phyloP scores from a whole-genome alignment of 2,329 filamentous ascomycete species.

The Pseudogymnoascus sp. region DNA sequence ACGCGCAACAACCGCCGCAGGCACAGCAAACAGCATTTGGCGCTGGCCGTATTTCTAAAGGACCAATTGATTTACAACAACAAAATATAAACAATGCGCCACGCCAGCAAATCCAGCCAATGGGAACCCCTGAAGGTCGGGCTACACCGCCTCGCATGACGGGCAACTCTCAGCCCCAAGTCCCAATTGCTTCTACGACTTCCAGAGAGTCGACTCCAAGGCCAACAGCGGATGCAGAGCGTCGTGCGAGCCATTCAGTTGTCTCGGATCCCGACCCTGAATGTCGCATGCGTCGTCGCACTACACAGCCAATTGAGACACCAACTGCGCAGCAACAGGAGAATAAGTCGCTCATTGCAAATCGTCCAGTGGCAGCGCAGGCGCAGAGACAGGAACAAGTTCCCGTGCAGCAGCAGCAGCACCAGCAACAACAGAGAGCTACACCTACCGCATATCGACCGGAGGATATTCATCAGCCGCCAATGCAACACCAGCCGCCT shows the following conservation, averaged over 20 bases:
- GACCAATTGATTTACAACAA: neutral
- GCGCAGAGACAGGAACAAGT: neutral
- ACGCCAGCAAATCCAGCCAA: constrained; percentile 1
- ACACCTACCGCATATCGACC: neutral
- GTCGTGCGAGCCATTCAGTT: neutral
- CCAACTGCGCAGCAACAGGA: neutral
- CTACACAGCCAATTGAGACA: neutral
- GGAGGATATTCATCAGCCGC: constrained; percentile 2
- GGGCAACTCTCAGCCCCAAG: neutral
- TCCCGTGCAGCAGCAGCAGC: neutral
- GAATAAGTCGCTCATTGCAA: neutral
- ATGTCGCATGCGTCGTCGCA: neutral
- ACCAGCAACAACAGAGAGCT: neutral
- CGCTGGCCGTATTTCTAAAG: neutral
- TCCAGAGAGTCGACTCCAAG: constrained; percentile 1
- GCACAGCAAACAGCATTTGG: neutral
- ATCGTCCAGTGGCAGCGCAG: neutral
- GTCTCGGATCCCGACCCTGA: neutral
- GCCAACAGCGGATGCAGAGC: neutral
- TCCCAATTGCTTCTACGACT: neutral
- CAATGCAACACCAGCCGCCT: constrained; percentile 1
- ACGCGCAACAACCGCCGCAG: neutral
- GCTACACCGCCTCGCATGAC: neutral
- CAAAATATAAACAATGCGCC: neutral
- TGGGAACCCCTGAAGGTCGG: neutral